A percentile compares a stretch with the other conserved stretches of the same genome.
Evolutionary conservation across 345 rosid genomes (phyloP).

Genomic region (Rhodamnia argentea): DNA sequence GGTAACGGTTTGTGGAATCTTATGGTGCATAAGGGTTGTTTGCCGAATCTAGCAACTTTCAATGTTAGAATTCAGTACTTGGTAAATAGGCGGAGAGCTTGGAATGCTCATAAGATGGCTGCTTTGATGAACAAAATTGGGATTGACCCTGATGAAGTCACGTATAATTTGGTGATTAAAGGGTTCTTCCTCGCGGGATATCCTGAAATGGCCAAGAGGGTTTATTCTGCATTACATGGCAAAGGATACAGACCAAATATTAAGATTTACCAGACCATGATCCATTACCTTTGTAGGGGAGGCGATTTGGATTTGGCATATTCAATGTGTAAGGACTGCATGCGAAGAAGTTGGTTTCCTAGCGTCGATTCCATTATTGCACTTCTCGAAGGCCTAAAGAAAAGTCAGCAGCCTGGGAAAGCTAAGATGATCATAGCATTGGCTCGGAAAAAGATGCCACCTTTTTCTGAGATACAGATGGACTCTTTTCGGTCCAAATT

Average conservation of each 20-base stretch:
- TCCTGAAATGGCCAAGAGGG: slow-evolving; percentile 70
- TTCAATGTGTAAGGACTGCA: slow-evolving; percentile 63
- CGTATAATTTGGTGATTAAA: slow-evolving; percentile 75
- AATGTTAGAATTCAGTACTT: slow-evolving; percentile 68
- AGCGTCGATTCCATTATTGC: slow-evolving; percentile 44
- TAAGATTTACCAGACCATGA: slow-evolving; percentile 74
- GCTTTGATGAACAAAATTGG: slow-evolving; percentile 46
- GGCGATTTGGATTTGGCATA: slow-evolving; percentile 50
- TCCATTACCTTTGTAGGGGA: slow-evolving; percentile 63
- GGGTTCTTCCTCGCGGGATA: slow-evolving; percentile 59
- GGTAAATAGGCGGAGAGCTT: slow-evolving; percentile 46
- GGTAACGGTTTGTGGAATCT: slow-evolving; percentile 80
- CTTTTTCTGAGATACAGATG: slow-evolving; percentile 45
- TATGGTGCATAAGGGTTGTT: slow-evolving; percentile 66
- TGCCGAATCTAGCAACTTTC: slow-evolving; percentile 64
- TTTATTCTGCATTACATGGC: slow-evolving; percentile 48
- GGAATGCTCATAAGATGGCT: slow-evolving; percentile 64
- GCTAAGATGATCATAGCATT: slow-evolving; percentile 12
- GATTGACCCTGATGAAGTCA: slow-evolving; percentile 49
- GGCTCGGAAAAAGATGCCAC: slow-evolving; percentile 33
- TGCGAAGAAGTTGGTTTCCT: slow-evolving; percentile 54
- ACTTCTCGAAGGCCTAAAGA: slow-evolving; percentile 46
- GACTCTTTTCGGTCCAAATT: slow-evolving; percentile 26
- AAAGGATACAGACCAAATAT: slow-evolving; percentile 42
- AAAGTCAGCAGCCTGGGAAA: slow-evolving; percentile 29